phyloP scores from a whole-genome alignment of 352 stramenopile genomes.

The Pythium diclinum region DNA sequence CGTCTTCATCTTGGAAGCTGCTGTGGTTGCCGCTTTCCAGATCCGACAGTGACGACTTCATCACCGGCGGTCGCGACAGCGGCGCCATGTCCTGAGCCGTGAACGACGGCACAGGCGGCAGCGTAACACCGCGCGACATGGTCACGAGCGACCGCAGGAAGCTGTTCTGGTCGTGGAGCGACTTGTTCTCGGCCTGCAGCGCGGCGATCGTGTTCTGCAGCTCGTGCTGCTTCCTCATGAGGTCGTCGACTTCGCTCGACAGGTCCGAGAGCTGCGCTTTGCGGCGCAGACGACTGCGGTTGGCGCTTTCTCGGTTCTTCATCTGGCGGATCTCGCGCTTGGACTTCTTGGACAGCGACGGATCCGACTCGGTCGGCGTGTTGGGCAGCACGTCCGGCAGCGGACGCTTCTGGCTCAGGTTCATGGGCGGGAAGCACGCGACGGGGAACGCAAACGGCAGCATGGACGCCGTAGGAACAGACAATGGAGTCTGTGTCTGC shows the following conservation, averaged over 20 bases:
- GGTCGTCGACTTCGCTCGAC: slow-evolving; percentile 50
- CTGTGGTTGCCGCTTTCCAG: slow-evolving; percentile 29
- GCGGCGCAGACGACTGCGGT: slow-evolving; percentile 69
- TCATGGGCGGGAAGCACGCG: slow-evolving; percentile 49
- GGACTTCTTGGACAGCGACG: slow-evolving; percentile 50
- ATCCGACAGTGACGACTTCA: slow-evolving; percentile 19
- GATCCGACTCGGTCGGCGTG: slow-evolving; percentile 17
- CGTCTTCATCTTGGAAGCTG: slow-evolving; percentile 16
- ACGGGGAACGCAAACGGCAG: slow-evolving; percentile 66
- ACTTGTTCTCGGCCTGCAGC: slow-evolving; percentile 76
- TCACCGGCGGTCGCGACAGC: slow-evolving; percentile 21
- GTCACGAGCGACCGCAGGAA: slow-evolving; percentile 77
- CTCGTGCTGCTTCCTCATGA: slow-evolving; percentile 68
- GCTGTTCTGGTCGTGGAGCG: slow-evolving; percentile 69
- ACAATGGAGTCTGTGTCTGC: neutral
- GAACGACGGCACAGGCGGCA: slow-evolving; percentile 32
- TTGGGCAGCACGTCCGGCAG: slow-evolving; percentile 44
- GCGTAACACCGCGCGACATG: slow-evolving; percentile 25
- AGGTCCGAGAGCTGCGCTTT: slow-evolving; percentile 71
- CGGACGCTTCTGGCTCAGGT: slow-evolving; percentile 53
- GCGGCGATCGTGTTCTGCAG: slow-evolving; percentile 65
- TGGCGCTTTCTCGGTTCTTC: slow-evolving; percentile 86
- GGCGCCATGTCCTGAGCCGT: slow-evolving; percentile 18
- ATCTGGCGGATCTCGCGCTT: slow-evolving; percentile 84
- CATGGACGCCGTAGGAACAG: slow-evolving; percentile 10